A percentile compares a stretch with the other conserved stretches of the same genome.
Evolutionary conservation across 345 rosid genomes (phyloP).

Genomic region (Noccaea bulbosa): DNA sequence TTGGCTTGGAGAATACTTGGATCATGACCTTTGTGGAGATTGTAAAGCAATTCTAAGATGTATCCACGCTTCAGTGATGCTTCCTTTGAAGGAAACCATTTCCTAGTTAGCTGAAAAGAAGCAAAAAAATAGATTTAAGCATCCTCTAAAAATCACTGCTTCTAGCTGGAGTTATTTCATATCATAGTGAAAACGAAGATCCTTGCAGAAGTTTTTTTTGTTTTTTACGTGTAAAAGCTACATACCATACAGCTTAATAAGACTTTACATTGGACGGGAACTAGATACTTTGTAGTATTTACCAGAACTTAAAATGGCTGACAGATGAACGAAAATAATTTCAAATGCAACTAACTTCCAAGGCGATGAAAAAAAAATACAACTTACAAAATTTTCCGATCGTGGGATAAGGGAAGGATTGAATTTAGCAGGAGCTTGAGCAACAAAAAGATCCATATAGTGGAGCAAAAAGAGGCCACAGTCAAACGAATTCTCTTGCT

Average conservation of each 20-base stretch:
- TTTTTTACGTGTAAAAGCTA: neutral
- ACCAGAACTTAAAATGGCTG: neutral
- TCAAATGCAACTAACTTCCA: slow-evolving; percentile 27
- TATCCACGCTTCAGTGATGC: slow-evolving; percentile 77
- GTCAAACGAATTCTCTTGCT: slow-evolving; percentile 90
- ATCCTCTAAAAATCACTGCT: slow-evolving; percentile 1
- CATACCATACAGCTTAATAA: slow-evolving; percentile 1
- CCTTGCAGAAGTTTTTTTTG: neutral
- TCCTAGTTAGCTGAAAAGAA: slow-evolving; percentile 62
- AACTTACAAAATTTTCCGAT: slow-evolving; percentile 68
- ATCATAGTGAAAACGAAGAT: neutral
- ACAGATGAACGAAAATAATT: neutral
- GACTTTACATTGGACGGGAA: neutral
- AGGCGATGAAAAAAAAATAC: slow-evolving; percentile 15
- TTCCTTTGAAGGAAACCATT: slow-evolving; percentile 88
- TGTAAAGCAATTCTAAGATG: slow-evolving; percentile 67
- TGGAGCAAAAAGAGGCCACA: slow-evolving; percentile 97
- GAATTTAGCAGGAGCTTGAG: slow-evolving; percentile 69
- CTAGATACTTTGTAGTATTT: neutral
- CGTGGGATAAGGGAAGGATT: slow-evolving; percentile 59
- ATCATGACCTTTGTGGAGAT: slow-evolving; percentile 56
- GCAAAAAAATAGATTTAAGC: neutral
- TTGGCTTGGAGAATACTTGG: slow-evolving; percentile 45
- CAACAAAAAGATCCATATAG: slow-evolving; percentile 77
- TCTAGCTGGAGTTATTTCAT: slow-evolving; percentile 19